Conservation (phyloP, 495 filamentous ascomycete genomes). For the Peziza echinospora region DNA sequence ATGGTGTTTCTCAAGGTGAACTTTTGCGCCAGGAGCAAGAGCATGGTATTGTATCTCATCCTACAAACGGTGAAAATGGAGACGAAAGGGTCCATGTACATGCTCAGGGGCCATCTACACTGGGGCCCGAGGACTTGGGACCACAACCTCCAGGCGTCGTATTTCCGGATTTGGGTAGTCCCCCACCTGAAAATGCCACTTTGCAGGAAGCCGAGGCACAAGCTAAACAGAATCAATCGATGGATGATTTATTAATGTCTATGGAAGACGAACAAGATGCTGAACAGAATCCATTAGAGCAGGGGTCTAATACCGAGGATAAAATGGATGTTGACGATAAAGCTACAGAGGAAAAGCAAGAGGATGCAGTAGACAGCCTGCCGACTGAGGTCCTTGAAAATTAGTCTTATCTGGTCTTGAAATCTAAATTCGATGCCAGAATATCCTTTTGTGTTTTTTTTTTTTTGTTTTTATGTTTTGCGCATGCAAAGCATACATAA, state of each 20-base stretch:
- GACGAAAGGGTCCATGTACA: slow-evolving; percentile 39
- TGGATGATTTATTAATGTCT: not conserved
- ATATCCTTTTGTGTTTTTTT: too few species aligned
- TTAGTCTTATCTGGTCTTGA: too few species aligned
- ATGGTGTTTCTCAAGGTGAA: slow-evolving; percentile 54
- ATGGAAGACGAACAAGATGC: not conserved
- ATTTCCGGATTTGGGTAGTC: slow-evolving; percentile 5
- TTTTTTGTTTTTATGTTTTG: too few species aligned
- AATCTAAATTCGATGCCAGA: too few species aligned
- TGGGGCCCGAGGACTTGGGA: slow-evolving; percentile 74
- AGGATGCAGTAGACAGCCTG: too few species aligned
- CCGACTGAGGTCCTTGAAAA: too few species aligned
- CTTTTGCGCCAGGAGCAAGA: slow-evolving; percentile 58
- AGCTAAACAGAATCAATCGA: not conserved
- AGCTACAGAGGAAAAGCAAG: not conserved
- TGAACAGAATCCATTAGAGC: not conserved
- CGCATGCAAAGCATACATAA: too few species aligned
- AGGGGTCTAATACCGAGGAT: too few species aligned
- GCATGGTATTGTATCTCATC: slow-evolving; percentile 42
- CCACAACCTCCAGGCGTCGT: slow-evolving; percentile 34
- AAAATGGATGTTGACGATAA: not conserved
- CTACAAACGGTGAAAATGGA: slow-evolving; percentile 26
- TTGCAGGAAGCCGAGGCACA: not conserved
- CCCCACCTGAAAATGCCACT: not conserved
- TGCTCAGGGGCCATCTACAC: slow-evolving; percentile 55